Conservation (phyloP, 306 rosid species). For the Gleditsia sinensis region DNA sequence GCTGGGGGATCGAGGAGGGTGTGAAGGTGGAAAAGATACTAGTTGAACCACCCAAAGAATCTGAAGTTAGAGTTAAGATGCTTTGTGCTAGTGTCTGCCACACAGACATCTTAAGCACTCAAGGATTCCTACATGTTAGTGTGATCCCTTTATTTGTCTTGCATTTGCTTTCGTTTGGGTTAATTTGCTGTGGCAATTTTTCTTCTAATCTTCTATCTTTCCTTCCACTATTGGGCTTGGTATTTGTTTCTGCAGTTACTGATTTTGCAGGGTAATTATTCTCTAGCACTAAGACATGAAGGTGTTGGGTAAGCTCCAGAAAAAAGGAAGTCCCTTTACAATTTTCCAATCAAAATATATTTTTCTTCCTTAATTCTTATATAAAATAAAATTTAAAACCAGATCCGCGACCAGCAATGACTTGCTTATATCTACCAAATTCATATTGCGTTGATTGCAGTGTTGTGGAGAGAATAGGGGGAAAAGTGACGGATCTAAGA, state of each 20-base stretch:
- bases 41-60: constrained; percentile 55
- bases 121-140: constrained; percentile 45
- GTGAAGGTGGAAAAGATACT: constrained; percentile 55
- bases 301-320: constrained; percentile 55
- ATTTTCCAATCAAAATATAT: background rate
- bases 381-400: too few species aligned
- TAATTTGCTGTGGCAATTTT: background rate
- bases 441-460: background rate
- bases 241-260: too few species aligned
- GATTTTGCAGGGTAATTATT: constrained; percentile 49
- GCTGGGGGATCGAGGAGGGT: constrained; percentile 50
- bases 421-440: background rate
- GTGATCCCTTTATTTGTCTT: background rate
- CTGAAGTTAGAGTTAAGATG: constrained; percentile 60
- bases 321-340: background rate
- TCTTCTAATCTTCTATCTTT: background rate
- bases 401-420: too few species aligned
- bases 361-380: background rate
- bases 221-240: background rate
- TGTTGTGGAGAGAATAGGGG: constrained; percentile 35
- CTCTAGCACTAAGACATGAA: constrained; percentile 61
- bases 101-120: constrained; percentile 41
- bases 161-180: background rate
- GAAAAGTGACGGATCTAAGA: too few species aligned
- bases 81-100: constrained; percentile 63